Evolutionary conservation across 1,284 basidiomycete genomes (phyloP), one percentile per base, ranked within the genome.

Genomic region (Ceratobasidium sp.): DNA sequence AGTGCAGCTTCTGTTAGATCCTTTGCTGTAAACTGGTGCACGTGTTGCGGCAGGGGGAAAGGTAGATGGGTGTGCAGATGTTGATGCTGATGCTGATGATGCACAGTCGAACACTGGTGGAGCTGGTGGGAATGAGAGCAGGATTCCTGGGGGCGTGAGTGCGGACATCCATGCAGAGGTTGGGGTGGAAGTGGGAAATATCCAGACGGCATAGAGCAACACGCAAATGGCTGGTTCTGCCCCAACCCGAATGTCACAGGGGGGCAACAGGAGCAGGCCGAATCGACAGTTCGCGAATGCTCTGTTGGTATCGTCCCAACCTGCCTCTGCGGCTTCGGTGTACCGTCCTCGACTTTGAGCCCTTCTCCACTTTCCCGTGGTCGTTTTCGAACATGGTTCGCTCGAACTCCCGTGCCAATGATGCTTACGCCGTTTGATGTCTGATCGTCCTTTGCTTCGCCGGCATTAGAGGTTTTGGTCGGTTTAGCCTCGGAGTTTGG

Each of bases 1-100:
- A 73, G 44, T 25, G 70, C 56, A 43, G 70, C 70, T 44, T 73
- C 70, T 34, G 70, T 73, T 11, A 73, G 29, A 17, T 73, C 43
- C 17, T 73, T 62, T 13, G 70, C 57, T n/a, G 70, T 62, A 32
- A 73, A 51, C 17, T 40, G 44, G 43, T 34, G 40, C 54, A 44
- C 13, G 9, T 54, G 54, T 44, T 61, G 57, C 17, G 70, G 70
- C 13, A 54, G 44, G 22, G 57, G 70, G 25, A 61, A 56, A 29
- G 56, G 70, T 7, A 57, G 29, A 37, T 73, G 70, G 13, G 57
- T 61, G 46, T 73, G 70, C 32, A 57, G 68, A 40, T 70, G 68
- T 44, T 70, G 66, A 32, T 68, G 66, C 32, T 70, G 70, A 57
- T 73, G 70, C 37, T 29, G 25, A 29, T 73, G 70, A 22, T 73